These are phyloP conservation scores for Hypomyces rosellus DNA, from an alignment of 2,329 filamentous ascomycete species.

Conservation along the genomic window DNA sequence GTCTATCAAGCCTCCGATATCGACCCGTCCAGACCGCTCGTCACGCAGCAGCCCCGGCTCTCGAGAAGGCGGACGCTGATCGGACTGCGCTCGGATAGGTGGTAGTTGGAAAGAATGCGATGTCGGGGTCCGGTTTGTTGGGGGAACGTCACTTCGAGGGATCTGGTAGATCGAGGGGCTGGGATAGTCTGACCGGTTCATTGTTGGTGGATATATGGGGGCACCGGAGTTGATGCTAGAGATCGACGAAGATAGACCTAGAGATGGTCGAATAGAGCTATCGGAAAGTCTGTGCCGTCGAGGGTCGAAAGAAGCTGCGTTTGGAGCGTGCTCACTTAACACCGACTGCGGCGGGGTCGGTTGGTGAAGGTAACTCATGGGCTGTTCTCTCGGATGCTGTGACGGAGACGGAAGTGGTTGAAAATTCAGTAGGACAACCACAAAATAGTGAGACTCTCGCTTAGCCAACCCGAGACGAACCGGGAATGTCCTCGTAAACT, in stretches of 20 bases:
- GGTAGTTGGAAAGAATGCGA: slow-evolving; percentile 39
- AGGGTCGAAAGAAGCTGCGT: slow-evolving; percentile 42
- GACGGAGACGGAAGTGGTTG: slow-evolving; percentile 26
- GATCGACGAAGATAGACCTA: slow-evolving; percentile 23
- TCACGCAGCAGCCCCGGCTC: slow-evolving; percentile 36
- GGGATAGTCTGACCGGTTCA: slow-evolving; percentile 39
- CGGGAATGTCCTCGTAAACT: slow-evolving; percentile 43
- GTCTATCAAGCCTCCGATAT: slow-evolving; percentile 57
- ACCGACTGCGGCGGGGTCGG: slow-evolving; percentile 22
- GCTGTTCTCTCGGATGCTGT: slow-evolving; percentile 33
- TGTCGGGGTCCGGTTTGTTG: slow-evolving; percentile 26
- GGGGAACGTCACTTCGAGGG: slow-evolving; percentile 45
- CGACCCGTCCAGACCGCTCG: slow-evolving; percentile 48
- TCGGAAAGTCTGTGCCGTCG: slow-evolving; percentile 36
- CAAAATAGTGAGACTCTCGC: slow-evolving; percentile 56
- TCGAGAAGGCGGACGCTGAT: slow-evolving; percentile 16
- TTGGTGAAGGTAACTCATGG: slow-evolving; percentile 36
- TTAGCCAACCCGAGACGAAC: slow-evolving; percentile 53
- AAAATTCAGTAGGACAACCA: slow-evolving; percentile 44
- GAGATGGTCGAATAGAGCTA: slow-evolving; percentile 21
- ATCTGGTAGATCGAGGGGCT: slow-evolving; percentile 45
- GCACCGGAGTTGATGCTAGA: slow-evolving; percentile 16
- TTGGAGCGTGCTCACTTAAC: slow-evolving; percentile 40
- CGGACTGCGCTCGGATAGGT: slow-evolving; percentile 39
- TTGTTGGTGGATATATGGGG: slow-evolving; percentile 38